These are phyloP conservation scores for Cardamine occulta DNA, from an alignment of 345 rosid genomes.

Conservation along the genomic window DNA sequence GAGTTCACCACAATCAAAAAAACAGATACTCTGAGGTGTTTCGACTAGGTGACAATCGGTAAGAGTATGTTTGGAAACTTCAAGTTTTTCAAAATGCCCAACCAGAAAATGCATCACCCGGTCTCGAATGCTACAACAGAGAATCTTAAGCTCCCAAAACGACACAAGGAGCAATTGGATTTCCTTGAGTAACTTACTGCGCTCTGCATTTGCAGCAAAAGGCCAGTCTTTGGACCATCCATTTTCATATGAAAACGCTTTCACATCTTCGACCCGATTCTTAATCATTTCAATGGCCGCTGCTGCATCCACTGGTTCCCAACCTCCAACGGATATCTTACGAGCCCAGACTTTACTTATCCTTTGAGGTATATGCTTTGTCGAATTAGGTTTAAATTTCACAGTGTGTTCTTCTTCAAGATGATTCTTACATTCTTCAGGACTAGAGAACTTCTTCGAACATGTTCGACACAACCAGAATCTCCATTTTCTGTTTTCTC, in stretches of 20 bases:
- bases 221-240: conserved; percentile 33
- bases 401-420: conserved; percentile 9
- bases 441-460: not conserved
- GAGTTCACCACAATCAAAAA: conserved; percentile 10
- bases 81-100: not conserved
- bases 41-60: conserved; percentile 4
- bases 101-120: not conserved
- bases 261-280: conserved; percentile 5
- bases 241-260: conserved; percentile 17
- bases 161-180: not conserved
- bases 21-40: conserved; percentile 23
- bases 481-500: conserved; percentile 1
- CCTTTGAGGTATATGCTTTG: not conserved
- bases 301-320: conserved; percentile 11
- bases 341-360: conserved; percentile 15
- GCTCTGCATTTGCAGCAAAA: conserved; percentile 6
- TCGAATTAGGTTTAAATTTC: not conserved
- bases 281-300: conserved; percentile 15
- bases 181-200: conserved; percentile 23
- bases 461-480: conserved; percentile 21
- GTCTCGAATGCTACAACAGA: conserved; percentile 13
- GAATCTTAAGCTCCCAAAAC: not conserved
- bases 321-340: conserved; percentile 3
- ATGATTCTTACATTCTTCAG: conserved; percentile 1
- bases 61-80: conserved; percentile 15